Evolutionary conservation across 2,329 filamentous ascomycete species (phyloP), one percentile per base, ranked within the genome.

Genomic region (Phaeosphaeriaceae sp.): DNA sequence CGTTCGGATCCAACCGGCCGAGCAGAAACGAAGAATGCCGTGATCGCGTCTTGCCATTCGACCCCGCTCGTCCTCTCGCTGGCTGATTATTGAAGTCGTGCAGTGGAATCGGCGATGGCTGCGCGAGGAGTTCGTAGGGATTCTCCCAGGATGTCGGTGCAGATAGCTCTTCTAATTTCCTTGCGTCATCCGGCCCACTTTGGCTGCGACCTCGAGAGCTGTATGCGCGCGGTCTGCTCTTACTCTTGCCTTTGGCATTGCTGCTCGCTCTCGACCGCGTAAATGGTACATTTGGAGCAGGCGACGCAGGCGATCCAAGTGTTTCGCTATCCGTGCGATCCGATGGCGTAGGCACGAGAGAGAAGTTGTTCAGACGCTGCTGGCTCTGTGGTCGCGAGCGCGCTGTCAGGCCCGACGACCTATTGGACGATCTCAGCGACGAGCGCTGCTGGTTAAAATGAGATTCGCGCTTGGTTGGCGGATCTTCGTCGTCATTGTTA

Each of bases 401-500:
- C 19, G 52, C 51, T 24, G 49, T 63, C 17, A 65, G 58, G 51
- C 57, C 62, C 20, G 60, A 55, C 2, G 68, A 68, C 5, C 41
- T 54, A 17, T 55, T 9, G 54, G 47, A 7, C 52, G 60, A 51
- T 67, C 70, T 47, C 58, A 71, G 48, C 67, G 72, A 75, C 3
- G 75, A 76, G 61, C 73, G 73, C 61, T 77, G 74, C 52, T 74
- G 69, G 62, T 71, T 72, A 65, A 70, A 77, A 58, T 76, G 70
- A 44, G 58, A 65, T 9, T 71, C 65, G 63, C 73, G 71, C 55
- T 59, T 65, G 15, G 65, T 63, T 6, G 47, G 48, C 9, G 63
- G 55, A 21, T 67, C 66, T 33, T 74, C 67, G 31, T 74, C 69
- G 41, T 49, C 31, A 40, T 44, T 51, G 33, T 54, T 50, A 40